These are phyloP conservation scores for Trichocladium antarcticum DNA, from an alignment of 495 filamentous ascomycete genomes.

Conservation along the genomic window DNA sequence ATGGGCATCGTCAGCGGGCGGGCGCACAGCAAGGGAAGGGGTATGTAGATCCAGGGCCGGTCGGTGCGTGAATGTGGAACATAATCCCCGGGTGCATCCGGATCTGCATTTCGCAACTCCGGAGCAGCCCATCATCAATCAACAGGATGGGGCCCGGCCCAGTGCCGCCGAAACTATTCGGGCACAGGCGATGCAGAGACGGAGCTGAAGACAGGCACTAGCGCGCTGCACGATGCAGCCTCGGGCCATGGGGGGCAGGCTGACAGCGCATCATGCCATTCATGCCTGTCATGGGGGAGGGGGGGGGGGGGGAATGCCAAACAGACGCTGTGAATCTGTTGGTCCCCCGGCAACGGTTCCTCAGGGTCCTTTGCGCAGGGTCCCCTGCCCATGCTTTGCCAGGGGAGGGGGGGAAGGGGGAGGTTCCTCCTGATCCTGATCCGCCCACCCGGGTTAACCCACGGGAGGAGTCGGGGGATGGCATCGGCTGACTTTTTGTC, in stretches of 20 bases:
- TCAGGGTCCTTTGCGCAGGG: not conserved
- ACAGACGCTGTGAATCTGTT: not conserved
- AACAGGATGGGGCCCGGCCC: not conserved
- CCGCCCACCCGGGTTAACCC: not conserved
- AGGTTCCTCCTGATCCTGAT: not conserved
- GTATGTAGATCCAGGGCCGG: no score
- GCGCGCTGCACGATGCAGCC: not conserved
- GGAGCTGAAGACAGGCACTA: not conserved
- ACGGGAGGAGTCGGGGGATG: not conserved
- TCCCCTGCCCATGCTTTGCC: no score
- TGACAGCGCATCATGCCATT: slow-evolving; percentile 1
- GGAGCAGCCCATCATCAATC: not conserved
- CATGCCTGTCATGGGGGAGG: not conserved
- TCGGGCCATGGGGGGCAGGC: not conserved
- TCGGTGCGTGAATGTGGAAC: no score
- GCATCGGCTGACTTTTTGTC: no score
- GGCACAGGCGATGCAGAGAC: not conserved
- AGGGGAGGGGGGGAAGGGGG: no score
- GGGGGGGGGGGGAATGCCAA: not conserved
- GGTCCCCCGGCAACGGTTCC: not conserved
- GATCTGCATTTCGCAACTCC: not conserved
- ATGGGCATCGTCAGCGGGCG: not conserved
- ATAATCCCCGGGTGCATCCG: not conserved
- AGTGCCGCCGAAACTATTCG: not conserved
- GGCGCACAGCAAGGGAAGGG: not conserved